Evolutionary conservation across 371 early-diverging fungal species (phyloP).

Genomic region (Saksenaea oblongispora): DNA sequence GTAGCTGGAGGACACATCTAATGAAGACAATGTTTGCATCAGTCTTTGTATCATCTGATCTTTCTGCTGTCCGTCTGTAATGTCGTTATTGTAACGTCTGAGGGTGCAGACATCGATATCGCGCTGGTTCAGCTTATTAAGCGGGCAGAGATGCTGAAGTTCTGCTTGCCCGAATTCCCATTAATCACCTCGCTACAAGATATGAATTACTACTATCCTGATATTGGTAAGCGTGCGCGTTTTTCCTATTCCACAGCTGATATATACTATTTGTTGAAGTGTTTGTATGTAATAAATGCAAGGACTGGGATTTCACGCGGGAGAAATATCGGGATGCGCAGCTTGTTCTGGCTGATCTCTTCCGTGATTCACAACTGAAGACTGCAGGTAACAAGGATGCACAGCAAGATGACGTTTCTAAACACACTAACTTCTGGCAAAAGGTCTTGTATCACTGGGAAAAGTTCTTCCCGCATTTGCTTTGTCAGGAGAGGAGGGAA

Average conservation of each 20-base stretch:
- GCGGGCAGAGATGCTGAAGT: conserved; percentile 56
- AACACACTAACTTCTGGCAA: neutral
- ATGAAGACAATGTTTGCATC: neutral
- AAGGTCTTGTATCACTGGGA: conserved; percentile 33
- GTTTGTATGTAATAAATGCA: conserved; percentile 53
- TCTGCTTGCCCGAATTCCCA: conserved; percentile 48
- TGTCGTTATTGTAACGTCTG: conserved; percentile 62
- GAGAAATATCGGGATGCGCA: conserved; percentile 25
- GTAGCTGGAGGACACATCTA: neutral
- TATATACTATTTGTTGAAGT: conserved; percentile 19
- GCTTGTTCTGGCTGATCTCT: conserved; percentile 18
- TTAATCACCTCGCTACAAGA: conserved; percentile 31
- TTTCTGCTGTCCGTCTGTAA: conserved; percentile 72
- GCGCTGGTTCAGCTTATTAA: conserved; percentile 48
- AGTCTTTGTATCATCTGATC: conserved; percentile 51
- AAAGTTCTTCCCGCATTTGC: conserved; percentile 27
- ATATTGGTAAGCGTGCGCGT: conserved; percentile 30
- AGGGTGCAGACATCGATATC: conserved; percentile 49
- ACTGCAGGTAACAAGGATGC: conserved; percentile 32
- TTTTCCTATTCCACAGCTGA: neutral
- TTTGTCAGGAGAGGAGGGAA: neutral
- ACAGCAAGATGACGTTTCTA: neutral
- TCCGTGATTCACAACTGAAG: conserved; percentile 44
- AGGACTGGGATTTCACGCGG: conserved; percentile 30
- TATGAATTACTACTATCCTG: conserved; percentile 40